Evolutionary conservation across 129 eudicot species (phyloP).

Genomic region (Artemisia tridentata): DNA sequence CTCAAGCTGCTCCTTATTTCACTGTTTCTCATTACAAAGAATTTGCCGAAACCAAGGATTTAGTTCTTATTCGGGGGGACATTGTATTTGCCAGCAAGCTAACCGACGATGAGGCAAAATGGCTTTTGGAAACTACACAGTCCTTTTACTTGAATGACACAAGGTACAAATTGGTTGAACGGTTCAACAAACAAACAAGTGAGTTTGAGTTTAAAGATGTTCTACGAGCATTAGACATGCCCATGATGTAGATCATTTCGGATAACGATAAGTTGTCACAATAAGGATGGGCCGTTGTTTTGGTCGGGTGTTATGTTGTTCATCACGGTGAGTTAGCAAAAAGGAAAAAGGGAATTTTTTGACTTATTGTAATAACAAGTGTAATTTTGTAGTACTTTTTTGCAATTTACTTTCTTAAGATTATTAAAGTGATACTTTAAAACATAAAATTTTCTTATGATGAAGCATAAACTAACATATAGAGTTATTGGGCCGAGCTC

Average conservation of each 20-base stretch:
- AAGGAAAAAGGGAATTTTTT: too few relatives aligned
- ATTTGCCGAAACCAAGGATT: slow-evolving; percentile 77
- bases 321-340: too few relatives aligned
- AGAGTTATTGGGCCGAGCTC: too few relatives aligned
- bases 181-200: slow-evolving; percentile 74
- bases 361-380: too few relatives aligned
- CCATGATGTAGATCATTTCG: slow-evolving; percentile 44
- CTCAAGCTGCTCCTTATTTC: slow-evolving; percentile 90
- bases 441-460: too few relatives aligned
- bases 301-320: too few relatives aligned
- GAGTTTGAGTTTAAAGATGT: slow-evolving; percentile 93
- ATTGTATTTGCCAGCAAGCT: slow-evolving; percentile 83
- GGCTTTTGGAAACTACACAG: slow-evolving; percentile 79
- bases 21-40: slow-evolving; percentile 82
- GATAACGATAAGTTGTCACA: background rate
- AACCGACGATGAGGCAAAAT: slow-evolving; percentile 70
- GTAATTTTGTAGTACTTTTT: too few relatives aligned
- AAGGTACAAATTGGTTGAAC: slow-evolving; percentile 76
- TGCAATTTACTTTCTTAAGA: too few relatives aligned
- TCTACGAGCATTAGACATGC: slow-evolving; percentile 73
- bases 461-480: too few relatives aligned
- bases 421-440: too few relatives aligned
- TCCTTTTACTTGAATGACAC: slow-evolving; percentile 84
- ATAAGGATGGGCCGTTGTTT: background rate
- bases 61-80: slow-evolving; percentile 86